phyloP scores from a whole-genome alignment of 2,329 filamentous ascomycete genomes.

The Scedosporium dehoogii region DNA sequence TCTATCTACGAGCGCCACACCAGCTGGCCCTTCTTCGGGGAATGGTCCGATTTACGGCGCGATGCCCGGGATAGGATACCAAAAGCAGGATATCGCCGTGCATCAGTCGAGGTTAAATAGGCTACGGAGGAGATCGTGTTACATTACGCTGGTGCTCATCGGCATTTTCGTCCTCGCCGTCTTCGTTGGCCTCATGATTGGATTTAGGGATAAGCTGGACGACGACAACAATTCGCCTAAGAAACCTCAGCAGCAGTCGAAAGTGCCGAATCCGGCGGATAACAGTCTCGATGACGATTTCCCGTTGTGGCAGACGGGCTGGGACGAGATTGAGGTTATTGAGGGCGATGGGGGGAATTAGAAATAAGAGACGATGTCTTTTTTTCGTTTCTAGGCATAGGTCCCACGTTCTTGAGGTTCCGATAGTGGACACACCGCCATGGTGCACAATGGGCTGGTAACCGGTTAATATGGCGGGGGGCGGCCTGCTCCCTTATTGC shows the following conservation, averaged over 20 bases:
- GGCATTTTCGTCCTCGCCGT: constrained; percentile 2
- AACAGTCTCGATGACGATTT: no score
- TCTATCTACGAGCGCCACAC: not conserved
- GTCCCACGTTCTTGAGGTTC: no score
- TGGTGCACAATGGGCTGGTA: no score
- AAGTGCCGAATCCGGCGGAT: no score
- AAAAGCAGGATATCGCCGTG: not conserved
- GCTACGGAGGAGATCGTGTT: constrained; percentile 4
- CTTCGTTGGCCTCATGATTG: constrained; percentile 5
- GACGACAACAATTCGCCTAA: not conserved
- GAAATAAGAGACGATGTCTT: no score
- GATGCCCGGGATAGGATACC: constrained; percentile 2
- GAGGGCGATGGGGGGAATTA: no score
- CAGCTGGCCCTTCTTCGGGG: not conserved
- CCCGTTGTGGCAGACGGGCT: no score
- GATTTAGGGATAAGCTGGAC: constrained; percentile 6
- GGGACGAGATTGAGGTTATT: no score
- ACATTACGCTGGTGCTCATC: not conserved
- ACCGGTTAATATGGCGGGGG: no score
- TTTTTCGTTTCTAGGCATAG: no score
- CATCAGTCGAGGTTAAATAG: not conserved
- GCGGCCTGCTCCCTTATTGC: no score
- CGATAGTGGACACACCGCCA: no score
- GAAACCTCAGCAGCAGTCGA: not conserved
- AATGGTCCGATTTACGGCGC: not conserved